These are phyloP conservation scores for Globisporangium parvum DNA, from an alignment of 352 stramenopile species.

Conservation along the genomic window DNA sequence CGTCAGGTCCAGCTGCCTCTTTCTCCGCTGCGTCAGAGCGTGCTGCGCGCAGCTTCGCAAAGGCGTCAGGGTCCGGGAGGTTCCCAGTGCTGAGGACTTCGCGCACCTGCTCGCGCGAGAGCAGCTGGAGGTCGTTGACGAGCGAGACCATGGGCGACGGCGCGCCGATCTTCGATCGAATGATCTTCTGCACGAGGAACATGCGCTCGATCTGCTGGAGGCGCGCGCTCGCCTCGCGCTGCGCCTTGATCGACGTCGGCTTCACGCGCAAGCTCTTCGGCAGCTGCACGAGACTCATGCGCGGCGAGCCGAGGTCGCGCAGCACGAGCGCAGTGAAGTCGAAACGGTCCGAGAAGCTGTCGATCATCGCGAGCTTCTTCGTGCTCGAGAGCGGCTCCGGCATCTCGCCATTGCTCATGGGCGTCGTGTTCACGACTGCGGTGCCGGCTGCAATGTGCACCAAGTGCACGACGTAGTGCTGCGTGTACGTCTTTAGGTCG, in stretches of 20 bases:
- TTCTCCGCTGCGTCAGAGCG: too few species aligned
- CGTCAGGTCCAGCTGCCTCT: too few species aligned
- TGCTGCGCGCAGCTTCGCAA: background rate
- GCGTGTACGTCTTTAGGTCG: conserved; percentile 40
- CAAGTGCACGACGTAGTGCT: conserved; percentile 42
- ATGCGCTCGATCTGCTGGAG: conserved; percentile 74
- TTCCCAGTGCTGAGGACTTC: conserved; percentile 28
- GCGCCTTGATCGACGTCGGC: conserved; percentile 15
- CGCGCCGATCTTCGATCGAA: conserved; percentile 12
- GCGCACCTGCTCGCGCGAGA: conserved; percentile 23
- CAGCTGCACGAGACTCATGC: conserved; percentile 22
- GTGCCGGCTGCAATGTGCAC: conserved; percentile 32
- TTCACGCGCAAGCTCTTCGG: conserved; percentile 11
- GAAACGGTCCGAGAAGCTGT: conserved; percentile 34
- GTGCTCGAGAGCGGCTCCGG: conserved; percentile 6
- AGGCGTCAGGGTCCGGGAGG: conserved; percentile 16
- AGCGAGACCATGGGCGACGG: conserved; percentile 22
- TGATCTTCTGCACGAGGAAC: conserved; percentile 37
- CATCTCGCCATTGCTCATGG: conserved; percentile 10
- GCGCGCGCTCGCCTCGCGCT: conserved; percentile 37
- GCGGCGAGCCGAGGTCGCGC: conserved; percentile 28
- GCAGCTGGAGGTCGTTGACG: conserved; percentile 36
- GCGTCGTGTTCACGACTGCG: conserved; percentile 18
- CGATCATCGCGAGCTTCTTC: conserved; percentile 26
- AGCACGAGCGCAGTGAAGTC: conserved; percentile 37